Evolutionary conservation across 2,329 filamentous ascomycete species (phyloP).

Genomic region (Aspergillus sclerotialis): DNA sequence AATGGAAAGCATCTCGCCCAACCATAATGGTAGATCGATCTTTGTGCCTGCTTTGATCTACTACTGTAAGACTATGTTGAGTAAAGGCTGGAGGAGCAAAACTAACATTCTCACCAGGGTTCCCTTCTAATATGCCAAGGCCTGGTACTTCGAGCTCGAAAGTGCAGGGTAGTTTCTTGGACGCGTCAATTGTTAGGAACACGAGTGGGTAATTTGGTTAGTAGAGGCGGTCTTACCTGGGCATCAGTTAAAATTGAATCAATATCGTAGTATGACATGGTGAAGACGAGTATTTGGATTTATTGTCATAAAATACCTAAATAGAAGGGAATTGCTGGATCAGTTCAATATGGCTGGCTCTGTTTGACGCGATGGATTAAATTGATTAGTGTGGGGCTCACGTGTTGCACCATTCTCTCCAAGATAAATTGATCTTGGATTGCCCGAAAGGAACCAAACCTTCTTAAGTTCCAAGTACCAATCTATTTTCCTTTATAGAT

Average conservation of each 20-base stretch:
- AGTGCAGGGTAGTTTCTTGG: constrained; percentile 89
- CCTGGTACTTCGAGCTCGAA: constrained; percentile 86
- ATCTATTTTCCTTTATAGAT: no score
- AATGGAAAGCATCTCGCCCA: constrained; percentile 74
- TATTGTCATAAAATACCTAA: no score
- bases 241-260: constrained; percentile 42
- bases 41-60: constrained; percentile 73
- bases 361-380: no score
- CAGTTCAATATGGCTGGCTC: no score
- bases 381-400: not conserved
- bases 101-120: constrained; percentile 55
- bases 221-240: constrained; percentile 23
- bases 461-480: no score
- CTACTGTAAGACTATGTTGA: no score
- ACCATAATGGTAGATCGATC: constrained; percentile 82
- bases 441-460: no score
- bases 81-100: no score
- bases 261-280: constrained; percentile 42
- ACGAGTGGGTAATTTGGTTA: not conserved
- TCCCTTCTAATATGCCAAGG: constrained; percentile 84
- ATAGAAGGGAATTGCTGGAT: no score
- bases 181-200: not conserved
- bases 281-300: no score
- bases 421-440: no score
- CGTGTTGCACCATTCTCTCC: no score